These are phyloP conservation scores for Aspergillus unguis DNA, from an alignment of 2,329 filamentous ascomycete species.

Conservation along the genomic window DNA sequence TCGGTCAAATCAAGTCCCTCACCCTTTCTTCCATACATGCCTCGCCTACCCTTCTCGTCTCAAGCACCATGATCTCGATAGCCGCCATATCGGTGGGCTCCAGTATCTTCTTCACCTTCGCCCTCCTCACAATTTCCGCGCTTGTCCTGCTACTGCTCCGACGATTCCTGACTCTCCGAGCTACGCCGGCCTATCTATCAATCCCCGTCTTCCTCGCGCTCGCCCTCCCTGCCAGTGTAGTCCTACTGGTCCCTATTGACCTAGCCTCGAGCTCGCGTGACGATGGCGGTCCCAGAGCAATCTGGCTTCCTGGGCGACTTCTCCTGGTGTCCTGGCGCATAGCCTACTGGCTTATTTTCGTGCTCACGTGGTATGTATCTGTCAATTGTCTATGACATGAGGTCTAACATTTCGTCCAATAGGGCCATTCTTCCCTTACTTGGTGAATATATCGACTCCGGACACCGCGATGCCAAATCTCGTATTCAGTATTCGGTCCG, in stretches of 20 bases:
- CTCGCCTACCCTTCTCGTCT: constrained; percentile 15
- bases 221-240: constrained; percentile 83
- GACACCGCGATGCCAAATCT: constrained; percentile 80
- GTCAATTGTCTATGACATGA: background rate
- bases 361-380: constrained; percentile 73
- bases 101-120: constrained; percentile 69
- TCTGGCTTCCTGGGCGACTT: constrained; percentile 78
- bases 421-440: constrained; percentile 90
- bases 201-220: constrained; percentile 95
- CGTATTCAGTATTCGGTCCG: constrained; percentile 80
- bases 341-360: constrained; percentile 95
- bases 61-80: constrained; percentile 30
- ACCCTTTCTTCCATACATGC: constrained; percentile 11
- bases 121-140: constrained; percentile 70
- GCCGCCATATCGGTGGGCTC: constrained; percentile 64
- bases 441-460: constrained; percentile 91
- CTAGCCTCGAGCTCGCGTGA: constrained; percentile 79
- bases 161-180: constrained; percentile 84
- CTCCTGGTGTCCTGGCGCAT: constrained; percentile 90
- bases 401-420: constrained; percentile 10
- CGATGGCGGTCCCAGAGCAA: constrained; percentile 69
- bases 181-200: constrained; percentile 83
- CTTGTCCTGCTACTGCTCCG: constrained; percentile 80
- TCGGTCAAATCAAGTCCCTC: constrained; percentile 15
- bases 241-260: constrained; percentile 92